A percentile compares a stretch with the other conserved stretches of the same genome.
Conservation (phyloP, 169 alveolate species). For the Cardiosporidium cionae region DNA sequence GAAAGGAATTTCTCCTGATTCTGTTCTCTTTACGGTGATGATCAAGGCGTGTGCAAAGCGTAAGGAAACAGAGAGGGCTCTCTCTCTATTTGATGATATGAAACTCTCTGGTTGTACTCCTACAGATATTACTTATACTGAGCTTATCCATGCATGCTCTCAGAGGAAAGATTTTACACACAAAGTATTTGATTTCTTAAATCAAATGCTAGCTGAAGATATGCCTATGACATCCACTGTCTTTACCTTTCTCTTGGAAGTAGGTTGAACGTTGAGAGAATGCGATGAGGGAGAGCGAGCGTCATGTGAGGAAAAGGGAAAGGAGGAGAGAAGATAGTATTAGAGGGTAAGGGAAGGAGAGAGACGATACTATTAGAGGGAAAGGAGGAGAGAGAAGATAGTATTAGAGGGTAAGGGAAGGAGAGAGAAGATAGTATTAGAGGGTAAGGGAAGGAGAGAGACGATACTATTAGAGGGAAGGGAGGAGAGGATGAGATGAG, state of each 20-base stretch:
- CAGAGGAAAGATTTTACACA: conserved; percentile 40
- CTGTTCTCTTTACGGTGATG: conserved; percentile 64
- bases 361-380: no score
- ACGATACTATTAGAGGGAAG: no score
- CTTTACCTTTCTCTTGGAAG: neutral
- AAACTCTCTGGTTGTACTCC: conserved; percentile 39
- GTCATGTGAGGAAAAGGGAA: no score
- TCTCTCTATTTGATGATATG: conserved; percentile 60
- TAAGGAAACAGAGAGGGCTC: conserved; percentile 62
- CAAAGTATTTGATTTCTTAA: conserved; percentile 57
- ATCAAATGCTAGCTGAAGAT: conserved; percentile 58
- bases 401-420: no score
- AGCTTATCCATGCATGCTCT: conserved; percentile 3
- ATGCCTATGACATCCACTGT: conserved; percentile 26
- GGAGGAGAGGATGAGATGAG: no score
- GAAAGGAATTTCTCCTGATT: conserved; percentile 67
- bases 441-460: no score
- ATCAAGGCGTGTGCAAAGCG: conserved; percentile 33
- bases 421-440: no score
- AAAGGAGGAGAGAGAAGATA: no score
- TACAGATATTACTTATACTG: conserved; percentile 54
- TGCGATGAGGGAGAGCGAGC: no score
- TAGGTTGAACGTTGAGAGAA: neutral
- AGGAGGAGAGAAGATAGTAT: no score
- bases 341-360: no score